Conservation (phyloP, 2,329 filamentous ascomycete species). For the Penicillium sp. region DNA sequence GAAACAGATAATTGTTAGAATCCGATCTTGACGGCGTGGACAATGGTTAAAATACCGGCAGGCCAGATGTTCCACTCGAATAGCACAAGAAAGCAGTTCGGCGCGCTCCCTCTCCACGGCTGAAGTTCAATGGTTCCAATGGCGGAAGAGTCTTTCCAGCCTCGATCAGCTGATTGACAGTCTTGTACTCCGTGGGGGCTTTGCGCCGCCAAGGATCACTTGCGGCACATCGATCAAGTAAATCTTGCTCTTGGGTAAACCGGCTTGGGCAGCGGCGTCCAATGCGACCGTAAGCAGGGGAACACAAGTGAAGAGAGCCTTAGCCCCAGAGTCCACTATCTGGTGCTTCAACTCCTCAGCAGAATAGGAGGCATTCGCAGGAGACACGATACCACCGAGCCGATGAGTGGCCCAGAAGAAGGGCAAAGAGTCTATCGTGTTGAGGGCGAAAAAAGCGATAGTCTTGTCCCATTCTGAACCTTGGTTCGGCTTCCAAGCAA, state of each 20-base stretch:
- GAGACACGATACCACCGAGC: conserved; percentile 66
- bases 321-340: conserved; percentile 62
- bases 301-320: conserved; percentile 65
- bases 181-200: conserved; percentile 50
- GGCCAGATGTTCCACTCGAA: conserved; percentile 71
- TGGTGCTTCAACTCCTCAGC: conserved; percentile 66
- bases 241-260: conserved; percentile 59
- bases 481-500: conserved; percentile 64
- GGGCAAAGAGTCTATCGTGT: conserved; percentile 73
- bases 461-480: conserved; percentile 80
- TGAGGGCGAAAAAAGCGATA: conserved; percentile 69
- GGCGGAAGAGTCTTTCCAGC: conserved; percentile 49
- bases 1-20: neutral
- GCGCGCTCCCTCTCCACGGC: conserved; percentile 45
- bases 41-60: conserved; percentile 52
- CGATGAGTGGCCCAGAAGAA: conserved; percentile 69
- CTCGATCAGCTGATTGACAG: conserved; percentile 60
- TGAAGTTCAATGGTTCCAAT: conserved; percentile 40
- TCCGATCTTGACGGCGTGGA: neutral
- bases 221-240: conserved; percentile 66
- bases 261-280: conserved; percentile 58
- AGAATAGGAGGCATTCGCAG: conserved; percentile 71
- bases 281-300: conserved; percentile 61
- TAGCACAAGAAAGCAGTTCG: conserved; percentile 74
- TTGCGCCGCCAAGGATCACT: conserved; percentile 46